phyloP scores from a whole-genome alignment of 192 early-diverging fungal genomes.

The Podila horticola region DNA sequence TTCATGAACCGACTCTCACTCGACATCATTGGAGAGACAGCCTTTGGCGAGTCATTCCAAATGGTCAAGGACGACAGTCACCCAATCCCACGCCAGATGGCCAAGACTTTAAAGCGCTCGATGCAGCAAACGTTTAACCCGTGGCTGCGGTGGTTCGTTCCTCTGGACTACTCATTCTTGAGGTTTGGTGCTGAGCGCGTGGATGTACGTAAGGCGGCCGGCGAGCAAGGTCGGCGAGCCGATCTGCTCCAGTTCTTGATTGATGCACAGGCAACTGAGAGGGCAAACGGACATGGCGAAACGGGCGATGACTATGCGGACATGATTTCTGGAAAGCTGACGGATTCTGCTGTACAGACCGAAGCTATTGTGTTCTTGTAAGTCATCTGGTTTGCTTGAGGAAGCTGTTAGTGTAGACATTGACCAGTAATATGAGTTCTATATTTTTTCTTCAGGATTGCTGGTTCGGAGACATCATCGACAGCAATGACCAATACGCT shows the following conservation, averaged over 20 bases:
- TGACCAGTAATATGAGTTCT: neutral
- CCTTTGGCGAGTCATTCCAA: constrained; percentile 61
- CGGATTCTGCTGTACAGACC: constrained; percentile 49
- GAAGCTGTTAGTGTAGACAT: neutral
- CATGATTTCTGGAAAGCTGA: constrained; percentile 42
- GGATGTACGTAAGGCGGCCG: constrained; percentile 5
- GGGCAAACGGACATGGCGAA: constrained; percentile 34
- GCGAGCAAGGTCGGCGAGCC: constrained; percentile 14
- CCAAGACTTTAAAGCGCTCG: constrained; percentile 30
- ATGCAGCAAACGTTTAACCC: constrained; percentile 23
- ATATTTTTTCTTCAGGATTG: constrained; percentile 16
- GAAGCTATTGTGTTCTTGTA: constrained; percentile 52
- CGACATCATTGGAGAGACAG: constrained; percentile 64
- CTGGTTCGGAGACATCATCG: constrained; percentile 42
- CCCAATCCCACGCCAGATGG: constrained; percentile 47
- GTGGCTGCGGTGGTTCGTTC: constrained; percentile 18
- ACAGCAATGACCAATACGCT: constrained; percentile 30
- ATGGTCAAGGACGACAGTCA: constrained; percentile 60
- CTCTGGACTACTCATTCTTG: constrained; percentile 19
- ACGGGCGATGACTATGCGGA: constrained; percentile 32
- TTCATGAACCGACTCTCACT: constrained; percentile 47
- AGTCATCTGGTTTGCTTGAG: neutral
- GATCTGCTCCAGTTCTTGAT: constrained; percentile 62
- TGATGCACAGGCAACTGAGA: constrained; percentile 41
- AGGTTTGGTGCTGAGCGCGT: constrained; percentile 9